phyloP scores from a whole-genome alignment of 768 basidiomycete species.

The Candolleomyces efflorescens region DNA sequence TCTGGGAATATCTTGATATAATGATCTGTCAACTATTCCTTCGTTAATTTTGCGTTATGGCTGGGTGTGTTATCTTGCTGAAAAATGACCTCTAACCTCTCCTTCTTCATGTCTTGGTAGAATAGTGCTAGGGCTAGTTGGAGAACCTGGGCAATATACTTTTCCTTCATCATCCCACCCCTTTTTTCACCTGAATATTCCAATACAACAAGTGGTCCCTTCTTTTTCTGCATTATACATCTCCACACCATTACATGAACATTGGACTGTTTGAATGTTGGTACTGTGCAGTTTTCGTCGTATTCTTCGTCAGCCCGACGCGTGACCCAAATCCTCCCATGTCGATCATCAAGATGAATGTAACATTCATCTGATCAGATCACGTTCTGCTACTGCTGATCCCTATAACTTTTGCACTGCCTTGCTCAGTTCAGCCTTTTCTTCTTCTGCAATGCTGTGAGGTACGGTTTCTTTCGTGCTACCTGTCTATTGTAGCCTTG shows the following conservation, averaged over 20 bases:
- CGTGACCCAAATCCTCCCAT: slow-evolving; percentile 18
- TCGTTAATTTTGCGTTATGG: not conserved
- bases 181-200: slow-evolving; percentile 18
- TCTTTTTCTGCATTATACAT: slow-evolving; percentile 17
- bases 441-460: slow-evolving; percentile 11
- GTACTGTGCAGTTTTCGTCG: slow-evolving; percentile 15
- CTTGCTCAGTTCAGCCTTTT: slow-evolving; percentile 14
- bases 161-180: slow-evolving; percentile 12
- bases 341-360: slow-evolving; percentile 13
- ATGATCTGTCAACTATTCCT: not conserved
- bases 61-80: slow-evolving; percentile 2
- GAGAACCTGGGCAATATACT: slow-evolving; percentile 21
- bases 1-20: not conserved
- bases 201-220: slow-evolving; percentile 19
- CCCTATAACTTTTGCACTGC: not conserved
- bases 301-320: slow-evolving; percentile 15
- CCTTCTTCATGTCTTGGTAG: slow-evolving; percentile 1
- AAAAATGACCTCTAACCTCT: not conserved
- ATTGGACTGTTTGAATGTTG: slow-evolving; percentile 19
- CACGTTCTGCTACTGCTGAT: slow-evolving; percentile 15
- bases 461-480: slow-evolving; percentile 15
- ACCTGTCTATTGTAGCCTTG: slow-evolving; percentile 16
- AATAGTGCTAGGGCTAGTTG: slow-evolving; percentile 12
- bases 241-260: slow-evolving; percentile 10
- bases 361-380: slow-evolving; percentile 18